Evolutionary conservation across 2,329 filamentous ascomycete genomes (phyloP), one percentile per base, ranked within the genome.

Genomic region (Fusarium xylarioides): DNA sequence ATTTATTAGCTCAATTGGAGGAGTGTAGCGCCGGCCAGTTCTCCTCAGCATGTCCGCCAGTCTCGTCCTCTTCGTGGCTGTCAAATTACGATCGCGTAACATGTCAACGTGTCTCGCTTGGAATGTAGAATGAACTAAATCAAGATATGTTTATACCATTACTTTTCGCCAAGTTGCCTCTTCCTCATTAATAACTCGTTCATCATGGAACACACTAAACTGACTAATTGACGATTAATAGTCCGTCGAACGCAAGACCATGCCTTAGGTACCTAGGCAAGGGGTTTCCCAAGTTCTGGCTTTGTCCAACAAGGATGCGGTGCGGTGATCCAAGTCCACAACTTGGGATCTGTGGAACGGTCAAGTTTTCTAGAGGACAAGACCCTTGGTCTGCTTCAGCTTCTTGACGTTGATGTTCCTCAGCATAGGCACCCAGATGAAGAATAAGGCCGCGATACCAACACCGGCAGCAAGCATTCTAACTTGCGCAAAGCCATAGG

Each of bases 401-500:
- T 79, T 77, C 35, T 73, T 74, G 18, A 81, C 71, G 37, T 82
- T 76, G 42, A 79, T 70, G 62, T 81, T 80, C 66, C 74, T 74
- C 38, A 81, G 70, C 70, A 82, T 66, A n/a, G 74, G 58, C 21
- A 79, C 75, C 70, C 77, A 79, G 28, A 79, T 61, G 30, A 79
- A 76, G 23, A 71, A 58, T 49, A 82, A 62, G 8, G 57, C 69
- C 58, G 79, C 76, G 62, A 81, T 70, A 4, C 76, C 78, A 28
- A 76, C 76, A 23, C 82, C 82, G n/a, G 81, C 80, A 57, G 80
- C 79, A 34, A 83, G 77, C 81, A 83, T 83, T 38, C 78, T 71
- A 18, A 79, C 81, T 79, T 88, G 86, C 9, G 84, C 81, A 42
- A 84, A 83, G 2, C 81, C 85, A 64, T 88, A 89, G 1, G 86